Evolutionary conservation across 2,329 filamentous ascomycete species (phyloP).

Genomic region (Albifimbria verrucaria): DNA sequence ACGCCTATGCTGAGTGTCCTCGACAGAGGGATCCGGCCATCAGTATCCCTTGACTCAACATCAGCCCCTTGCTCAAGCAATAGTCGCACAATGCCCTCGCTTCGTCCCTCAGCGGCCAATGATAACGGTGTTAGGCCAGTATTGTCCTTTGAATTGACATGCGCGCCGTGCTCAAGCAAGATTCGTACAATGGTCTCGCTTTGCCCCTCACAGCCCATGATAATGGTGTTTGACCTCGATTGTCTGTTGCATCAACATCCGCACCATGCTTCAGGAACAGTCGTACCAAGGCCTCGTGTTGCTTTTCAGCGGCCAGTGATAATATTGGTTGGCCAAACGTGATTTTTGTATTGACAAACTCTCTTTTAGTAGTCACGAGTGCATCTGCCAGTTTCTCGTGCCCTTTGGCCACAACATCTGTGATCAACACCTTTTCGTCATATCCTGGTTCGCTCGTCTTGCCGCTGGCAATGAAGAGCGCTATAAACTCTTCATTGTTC

Average conservation of each 20-base stretch:
- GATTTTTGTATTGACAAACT: background rate
- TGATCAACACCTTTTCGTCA: no score
- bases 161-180: background rate
- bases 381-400: no score
- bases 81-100: background rate
- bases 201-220: background rate
- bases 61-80: background rate
- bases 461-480: background rate
- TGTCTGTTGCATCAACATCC: background rate
- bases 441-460: no score
- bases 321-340: background rate
- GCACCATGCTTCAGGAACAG: background rate
- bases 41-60: background rate
- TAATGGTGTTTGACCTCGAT: background rate
- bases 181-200: background rate
- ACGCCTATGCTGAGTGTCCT: background rate
- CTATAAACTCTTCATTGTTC: constrained; percentile 52
- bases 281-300: background rate
- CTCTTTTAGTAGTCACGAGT: no score
- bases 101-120: background rate
- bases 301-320: background rate
- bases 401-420: no score
- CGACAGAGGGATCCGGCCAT: background rate
- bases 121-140: background rate
- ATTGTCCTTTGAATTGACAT: background rate